Evolutionary conservation across 164 flowering plant species (phyloP), one percentile per base, ranked within the genome.

Genomic region (Kingdonia uniflora): DNA sequence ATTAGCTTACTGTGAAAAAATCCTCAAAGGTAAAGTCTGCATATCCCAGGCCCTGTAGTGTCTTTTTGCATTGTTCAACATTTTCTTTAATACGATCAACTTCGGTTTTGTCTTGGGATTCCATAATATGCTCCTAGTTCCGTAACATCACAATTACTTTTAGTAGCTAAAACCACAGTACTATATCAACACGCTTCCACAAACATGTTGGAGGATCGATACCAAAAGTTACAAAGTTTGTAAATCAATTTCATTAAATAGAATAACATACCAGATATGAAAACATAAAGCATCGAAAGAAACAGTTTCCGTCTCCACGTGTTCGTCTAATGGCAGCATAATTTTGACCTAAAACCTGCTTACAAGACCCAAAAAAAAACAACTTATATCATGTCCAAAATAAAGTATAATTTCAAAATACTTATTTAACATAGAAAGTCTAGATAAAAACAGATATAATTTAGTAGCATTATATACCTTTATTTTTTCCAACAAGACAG

Each of bases 231-330:
- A 47, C 13, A 52, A n/a, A 56, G 10, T 11, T 44, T 2, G 20
- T 21, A 54, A 21, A 47, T 42, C 11, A 33, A 19, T 51, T 14
- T 24, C 33, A 53, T 20, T 48, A 26, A 40, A 53, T 8, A n/a
- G n/a, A 29, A 29, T 29, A 50, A 14, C 75, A 62, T 80, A 92
- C 98, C 68, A 92, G 87, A 62, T 86, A 88, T 17, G 97, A 74
- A 68, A 88, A 92, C 99, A 92, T 88, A 62, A 92, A 88, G 74
- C 91, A 68, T 25, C 97, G 81, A 58, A 84, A 92, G 70, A 92
- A 92, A 73, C 99, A 92, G 57, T 92, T 92, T 43, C 99, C 99
- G 73, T 92, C 99, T 54, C 99, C 99, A 14, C 97, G 69, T 16
- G 99, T 78, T 59, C 99, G 78, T 63, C 96, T 81, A n/a, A 92